Evolutionary conservation across 208 protist species (phyloP).

Genomic region (Angomonas deanei): DNA sequence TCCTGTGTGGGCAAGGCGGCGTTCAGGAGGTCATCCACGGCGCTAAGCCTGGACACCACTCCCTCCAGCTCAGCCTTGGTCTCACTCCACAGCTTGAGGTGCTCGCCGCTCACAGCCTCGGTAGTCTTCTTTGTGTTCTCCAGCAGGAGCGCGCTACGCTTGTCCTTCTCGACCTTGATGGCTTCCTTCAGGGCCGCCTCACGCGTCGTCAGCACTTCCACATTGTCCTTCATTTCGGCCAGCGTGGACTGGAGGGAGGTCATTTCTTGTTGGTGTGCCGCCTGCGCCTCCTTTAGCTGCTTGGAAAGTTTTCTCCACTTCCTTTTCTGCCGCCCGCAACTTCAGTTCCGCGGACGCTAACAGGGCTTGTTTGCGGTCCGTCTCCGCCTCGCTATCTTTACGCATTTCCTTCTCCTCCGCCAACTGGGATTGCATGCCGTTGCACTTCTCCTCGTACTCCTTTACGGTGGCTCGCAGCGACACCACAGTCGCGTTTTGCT

Average conservation of each 20-base stretch:
- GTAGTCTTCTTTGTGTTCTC: neutral
- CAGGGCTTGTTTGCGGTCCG: neutral
- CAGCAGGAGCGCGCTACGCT: neutral
- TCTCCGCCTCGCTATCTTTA: neutral
- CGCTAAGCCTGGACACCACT: neutral
- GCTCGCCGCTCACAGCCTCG: neutral
- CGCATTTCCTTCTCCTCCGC: conserved; percentile 7
- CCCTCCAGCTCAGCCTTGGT: neutral
- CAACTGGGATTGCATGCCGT: neutral
- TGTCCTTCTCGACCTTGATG: conserved; percentile 4
- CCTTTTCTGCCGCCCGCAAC: conserved; percentile 1
- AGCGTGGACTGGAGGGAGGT: neutral
- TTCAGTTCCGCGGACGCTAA: neutral
- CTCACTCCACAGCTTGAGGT: conserved; percentile 14
- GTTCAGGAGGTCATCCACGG: neutral
- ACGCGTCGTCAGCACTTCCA: neutral
- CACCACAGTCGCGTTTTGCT: conserved; percentile 2
- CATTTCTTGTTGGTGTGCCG: neutral
- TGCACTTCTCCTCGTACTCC: neutral
- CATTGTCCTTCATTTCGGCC: neutral
- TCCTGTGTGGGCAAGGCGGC: neutral
- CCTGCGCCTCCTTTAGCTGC: neutral
- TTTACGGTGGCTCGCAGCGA: neutral
- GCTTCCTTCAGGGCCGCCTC: conserved; percentile 1
- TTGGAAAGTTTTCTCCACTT: neutral